Conservation (phyloP, 2,329 filamentous ascomycete genomes). For the Dactylella cylindrospora region DNA sequence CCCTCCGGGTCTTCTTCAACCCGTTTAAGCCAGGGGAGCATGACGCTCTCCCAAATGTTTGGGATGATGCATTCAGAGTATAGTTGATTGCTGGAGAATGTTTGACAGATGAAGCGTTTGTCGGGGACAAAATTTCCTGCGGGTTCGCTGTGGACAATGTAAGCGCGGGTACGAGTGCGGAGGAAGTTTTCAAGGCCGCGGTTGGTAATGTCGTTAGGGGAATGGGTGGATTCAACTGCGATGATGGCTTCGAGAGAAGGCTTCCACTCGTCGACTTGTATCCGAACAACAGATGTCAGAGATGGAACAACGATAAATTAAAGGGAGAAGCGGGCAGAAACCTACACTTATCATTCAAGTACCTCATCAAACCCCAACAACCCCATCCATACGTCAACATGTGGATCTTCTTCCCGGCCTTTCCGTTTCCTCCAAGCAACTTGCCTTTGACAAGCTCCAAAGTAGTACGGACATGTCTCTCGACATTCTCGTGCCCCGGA, state of each 20-base stretch:
- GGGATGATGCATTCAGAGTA: conserved; percentile 34
- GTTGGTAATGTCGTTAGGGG: conserved; percentile 15
- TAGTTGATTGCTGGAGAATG: conserved; percentile 44
- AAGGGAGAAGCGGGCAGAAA: background rate
- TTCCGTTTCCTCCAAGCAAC: conserved; percentile 15
- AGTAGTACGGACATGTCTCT: conserved; percentile 45
- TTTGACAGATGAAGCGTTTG: conserved; percentile 46
- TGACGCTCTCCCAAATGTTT: conserved; percentile 10
- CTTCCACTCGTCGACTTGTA: conserved; percentile 33
- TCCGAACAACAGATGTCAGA: background rate
- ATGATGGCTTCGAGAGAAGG: conserved; percentile 24
- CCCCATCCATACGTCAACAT: conserved; percentile 35
- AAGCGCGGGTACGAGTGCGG: conserved; percentile 43
- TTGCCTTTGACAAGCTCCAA: conserved; percentile 43
- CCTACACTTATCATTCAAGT: conserved; percentile 28
- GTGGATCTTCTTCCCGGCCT: conserved; percentile 17
- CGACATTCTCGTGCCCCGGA: conserved; percentile 45
- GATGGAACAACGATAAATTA: background rate
- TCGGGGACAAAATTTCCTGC: conserved; percentile 46
- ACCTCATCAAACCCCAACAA: conserved; percentile 25
- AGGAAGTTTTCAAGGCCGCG: conserved; percentile 22
- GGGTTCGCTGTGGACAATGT: conserved; percentile 45
- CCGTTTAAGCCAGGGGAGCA: conserved; percentile 29
- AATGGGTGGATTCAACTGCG: conserved; percentile 30
- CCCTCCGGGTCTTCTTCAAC: conserved; percentile 35